These are phyloP conservation scores for Sonneratia alba DNA, from an alignment of 345 rosid genomes.

Conservation along the genomic window DNA sequence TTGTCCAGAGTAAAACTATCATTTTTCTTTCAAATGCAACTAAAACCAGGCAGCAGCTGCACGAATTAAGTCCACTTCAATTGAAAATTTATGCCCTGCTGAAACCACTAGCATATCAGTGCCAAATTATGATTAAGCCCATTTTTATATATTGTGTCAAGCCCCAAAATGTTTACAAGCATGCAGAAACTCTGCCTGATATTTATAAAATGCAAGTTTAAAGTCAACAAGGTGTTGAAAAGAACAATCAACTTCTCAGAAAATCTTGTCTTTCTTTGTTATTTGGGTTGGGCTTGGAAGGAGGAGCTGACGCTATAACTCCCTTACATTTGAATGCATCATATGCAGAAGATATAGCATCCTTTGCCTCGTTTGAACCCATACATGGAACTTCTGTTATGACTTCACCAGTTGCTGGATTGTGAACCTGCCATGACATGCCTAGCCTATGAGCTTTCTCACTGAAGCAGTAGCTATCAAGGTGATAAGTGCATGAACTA, in stretches of 20 bases:
- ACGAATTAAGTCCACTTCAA: no score
- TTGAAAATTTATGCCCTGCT: no score
- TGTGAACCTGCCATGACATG: conserved; percentile 48
- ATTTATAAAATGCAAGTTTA: neutral
- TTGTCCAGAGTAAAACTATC: no score
- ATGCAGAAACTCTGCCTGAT: neutral
- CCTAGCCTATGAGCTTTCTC: neutral
- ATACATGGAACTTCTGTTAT: conserved; percentile 67
- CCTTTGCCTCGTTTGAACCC: conserved; percentile 75
- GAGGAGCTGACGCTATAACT: neutral
- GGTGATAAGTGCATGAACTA: neutral
- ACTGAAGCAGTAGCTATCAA: neutral
- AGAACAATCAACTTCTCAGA: neutral
- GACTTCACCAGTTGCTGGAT: conserved; percentile 83
- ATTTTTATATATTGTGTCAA: neutral
- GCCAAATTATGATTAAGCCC: neutral
- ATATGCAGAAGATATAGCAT: conserved; percentile 80
- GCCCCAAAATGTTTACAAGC: neutral
- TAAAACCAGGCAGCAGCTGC: no score
- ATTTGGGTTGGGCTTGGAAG: neutral
- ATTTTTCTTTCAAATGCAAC: no score
- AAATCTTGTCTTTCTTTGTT: neutral
- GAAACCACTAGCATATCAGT: neutral
- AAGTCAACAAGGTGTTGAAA: neutral
- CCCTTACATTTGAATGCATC: conserved; percentile 60